Base-by-base conservation (phyloP, 2,329 filamentous ascomycete genomes). In the Stachybotrys elegans region DNA sequence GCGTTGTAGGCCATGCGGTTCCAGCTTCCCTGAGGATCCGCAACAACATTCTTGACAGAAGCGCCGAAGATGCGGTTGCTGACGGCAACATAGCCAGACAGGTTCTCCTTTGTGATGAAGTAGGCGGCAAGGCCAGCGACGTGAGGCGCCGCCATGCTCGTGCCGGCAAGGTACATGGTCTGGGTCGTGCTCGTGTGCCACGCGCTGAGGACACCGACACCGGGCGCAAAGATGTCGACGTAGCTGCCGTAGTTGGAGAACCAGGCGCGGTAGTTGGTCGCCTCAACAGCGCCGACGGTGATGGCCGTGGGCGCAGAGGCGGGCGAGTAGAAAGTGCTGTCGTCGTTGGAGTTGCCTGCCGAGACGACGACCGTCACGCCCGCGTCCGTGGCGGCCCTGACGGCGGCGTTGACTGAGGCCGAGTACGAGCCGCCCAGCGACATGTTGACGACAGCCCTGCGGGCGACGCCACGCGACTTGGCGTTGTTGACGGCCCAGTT, bases 71-170 rank as follows among this genome's bases (percentile, higher is more conserved):
- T 50, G 13, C 45, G 45, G 5, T 45, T 43, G 3, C 43, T 43
- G 0, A 52, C 45, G 9, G 45, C 43, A 4, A 3, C 0, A 5
- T 27, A 44, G 2, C 48, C 47, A 2, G 11, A 20, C 20, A 51
- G 17, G 0, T 39, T 25, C 32, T 51, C 50, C 34, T 48, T 48
- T 0, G 47, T 32, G 44, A 84, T 76, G 4, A 84, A 62, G 57
- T 83, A 84, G 5, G 78, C 78, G 5, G 76, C 78, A 1, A 84
- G 64, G n/a, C 81, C 81, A 25, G 76, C 72, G 36, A 84, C 71
- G 54, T 83, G 79, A 0, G 80, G 81, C 2, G 71, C 69, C 11
- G 80, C 76, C 50, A 52, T 52, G 20, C 42, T 57, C 1, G 48
- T 53, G 2, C 51, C 51, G 3, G 46, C 37, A 4, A 27, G 22